Base-by-base conservation (phyloP, 2,329 filamentous ascomycete genomes). In the Catunica adiposa region DNA sequence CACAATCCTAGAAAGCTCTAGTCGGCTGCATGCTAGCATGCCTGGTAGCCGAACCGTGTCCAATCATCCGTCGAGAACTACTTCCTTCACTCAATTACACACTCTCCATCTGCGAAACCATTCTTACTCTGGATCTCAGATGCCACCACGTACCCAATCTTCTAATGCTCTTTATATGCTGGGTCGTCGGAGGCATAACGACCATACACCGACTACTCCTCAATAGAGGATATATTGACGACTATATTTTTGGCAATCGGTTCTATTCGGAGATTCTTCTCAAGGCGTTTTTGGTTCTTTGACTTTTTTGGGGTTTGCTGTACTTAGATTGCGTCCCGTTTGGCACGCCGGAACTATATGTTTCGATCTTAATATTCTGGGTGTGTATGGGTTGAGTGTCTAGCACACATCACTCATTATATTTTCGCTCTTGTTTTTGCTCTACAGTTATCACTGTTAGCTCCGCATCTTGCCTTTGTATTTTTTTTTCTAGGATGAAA, bases 91-190 rank as follows among this genome's bases (percentile, higher is more conserved):
- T 20, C 56, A 58, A 25, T 26, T 58, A 23, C 56, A 58, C 23
- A 58, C 56, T 5, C 29, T 58, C 14, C 56, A 58, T 34, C 46
- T 58, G 25, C 50, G 56, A 14, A 58, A 58, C 40, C 56, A 58
- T 29, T 58, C 56, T n/a, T 58, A 58, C 53, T 58, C 56, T 38
- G 56, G 56, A 9, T 58, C 56, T n/a, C 56, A 55, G 50, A 56
- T 58, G 53, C 56, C 56, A 8, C 56, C 56, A n/a, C 56, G 56
- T 34, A 58, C 56, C 22, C 56, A 58, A 50, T 58, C 56, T 8
- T 58, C 56, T 6, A 58, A 51, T 22, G 56, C 56, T 11, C 56
- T 58, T 23, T 55, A 44, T 3, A 58, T 58, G 56, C 38, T 58
- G 22, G 56, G 56, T 11, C 53, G 56, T 22, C 56, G 56, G 6